Evolutionary conservation across 108 stramenopile species (phyloP).

Genomic region (Fragilaria crotonensis): DNA sequence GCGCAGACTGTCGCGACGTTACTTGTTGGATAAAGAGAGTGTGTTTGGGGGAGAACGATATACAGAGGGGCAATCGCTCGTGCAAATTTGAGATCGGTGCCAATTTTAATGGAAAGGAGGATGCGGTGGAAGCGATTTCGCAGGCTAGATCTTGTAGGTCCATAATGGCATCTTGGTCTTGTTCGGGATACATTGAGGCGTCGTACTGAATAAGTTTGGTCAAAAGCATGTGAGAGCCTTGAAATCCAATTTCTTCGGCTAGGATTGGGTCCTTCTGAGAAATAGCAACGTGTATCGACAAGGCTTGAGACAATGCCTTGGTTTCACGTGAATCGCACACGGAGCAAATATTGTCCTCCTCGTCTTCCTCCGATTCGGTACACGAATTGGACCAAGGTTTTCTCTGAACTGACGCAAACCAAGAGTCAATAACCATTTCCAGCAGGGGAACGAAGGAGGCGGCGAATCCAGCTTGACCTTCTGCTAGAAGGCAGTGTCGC

Average conservation of each 20-base stretch:
- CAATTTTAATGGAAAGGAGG: conserved; percentile 26
- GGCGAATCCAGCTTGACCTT: conserved; percentile 11
- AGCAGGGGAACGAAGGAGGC: conserved; percentile 19
- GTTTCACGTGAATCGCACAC: conserved; percentile 14
- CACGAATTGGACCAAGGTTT: neutral
- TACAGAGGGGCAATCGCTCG: conserved; percentile 37
- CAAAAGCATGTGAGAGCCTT: conserved; percentile 42
- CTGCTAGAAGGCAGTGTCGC: neutral
- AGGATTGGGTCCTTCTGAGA: conserved; percentile 45
- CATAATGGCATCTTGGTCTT: conserved; percentile 55
- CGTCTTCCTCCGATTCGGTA: neutral
- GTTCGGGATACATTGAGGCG: conserved; percentile 2
- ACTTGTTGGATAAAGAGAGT: conserved; percentile 67
- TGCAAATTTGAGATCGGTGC: conserved; percentile 48
- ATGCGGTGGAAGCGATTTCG: conserved; percentile 36
- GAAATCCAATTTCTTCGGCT: conserved; percentile 50
- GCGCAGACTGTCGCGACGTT: conserved; percentile 54
- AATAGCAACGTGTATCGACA: conserved; percentile 21
- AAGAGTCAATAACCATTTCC: neutral
- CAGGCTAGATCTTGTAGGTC: conserved; percentile 69
- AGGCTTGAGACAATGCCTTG: conserved; percentile 10
- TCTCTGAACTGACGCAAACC: neutral
- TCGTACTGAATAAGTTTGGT: conserved; percentile 30
- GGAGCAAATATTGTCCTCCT: neutral
- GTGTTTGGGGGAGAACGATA: conserved; percentile 5